Base-by-base conservation (phyloP, 1,139 yeast species). In the Kodamaea sp. region DNA sequence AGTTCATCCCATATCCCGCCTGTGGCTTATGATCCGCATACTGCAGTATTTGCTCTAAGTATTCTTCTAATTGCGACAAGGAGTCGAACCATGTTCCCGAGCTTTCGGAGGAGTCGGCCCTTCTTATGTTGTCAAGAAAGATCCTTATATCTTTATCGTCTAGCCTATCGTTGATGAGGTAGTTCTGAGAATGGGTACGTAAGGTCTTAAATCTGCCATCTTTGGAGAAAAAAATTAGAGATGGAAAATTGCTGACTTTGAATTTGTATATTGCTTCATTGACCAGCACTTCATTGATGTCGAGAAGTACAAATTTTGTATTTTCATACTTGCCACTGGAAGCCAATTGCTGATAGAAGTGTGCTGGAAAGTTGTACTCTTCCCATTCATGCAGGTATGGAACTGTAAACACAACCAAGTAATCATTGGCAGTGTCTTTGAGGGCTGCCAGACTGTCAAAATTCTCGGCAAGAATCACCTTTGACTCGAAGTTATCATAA, bases 181-280 rank as follows among this genome's bases (percentile, higher is more conserved):
- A 57, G 39, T 56, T 53, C 24, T 52, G 57, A 4, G 62, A 46
- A 14, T 55, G 50, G 2, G 69, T 63, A 26, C 58, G 52, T 41
- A 41, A 54, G 7, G 52, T 36, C 32, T 61, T 63, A 37, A 66
- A 50, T 19, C 44, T 39, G 5, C 47, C 46, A 4, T 52, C 46
- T 6, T 46, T 46, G 5, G 47, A 42, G 24, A 65, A 47, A 35
- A 54, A 61, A 1, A 64, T 50, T 31, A 57, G 44, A 2, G 69
- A 59, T 1, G 76, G 76, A 34, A 57, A 59, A 34, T 61, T 61
- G 38, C 63, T 59, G 14, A 69, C 51, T 24, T 47, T 51, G 43
- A 47, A 65, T 20, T 44, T 37, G 11, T 48, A 42, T 20, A 63
- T 40, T 3, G 65, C 33, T 0, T 50, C 51, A n/a, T 44, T 44